phyloP scores from a whole-genome alignment of 352 stramenopile species.

The Pythium utonaiense region DNA sequence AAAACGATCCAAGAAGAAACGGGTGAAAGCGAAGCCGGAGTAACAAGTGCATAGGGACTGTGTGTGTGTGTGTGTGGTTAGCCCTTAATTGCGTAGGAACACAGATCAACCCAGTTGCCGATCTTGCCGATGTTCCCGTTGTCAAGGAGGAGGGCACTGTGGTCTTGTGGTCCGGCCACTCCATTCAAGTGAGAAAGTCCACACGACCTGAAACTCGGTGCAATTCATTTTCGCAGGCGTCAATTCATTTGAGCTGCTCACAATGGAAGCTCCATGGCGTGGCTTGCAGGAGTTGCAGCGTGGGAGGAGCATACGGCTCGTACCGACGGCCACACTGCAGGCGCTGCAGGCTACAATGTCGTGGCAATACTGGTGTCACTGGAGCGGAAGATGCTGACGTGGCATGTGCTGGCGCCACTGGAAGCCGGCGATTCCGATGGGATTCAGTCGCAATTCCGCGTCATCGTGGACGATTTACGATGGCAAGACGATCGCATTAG shows the following conservation, averaged over 20 bases:
- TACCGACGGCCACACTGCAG: neutral
- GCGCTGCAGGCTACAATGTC: neutral
- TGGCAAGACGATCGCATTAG: neutral
- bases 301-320: neutral
- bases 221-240: conserved; percentile 1
- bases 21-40: too few species aligned
- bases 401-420: neutral
- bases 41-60: too few species aligned
- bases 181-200: neutral
- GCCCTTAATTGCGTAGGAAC: too few species aligned
- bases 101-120: too few species aligned
- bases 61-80: too few species aligned
- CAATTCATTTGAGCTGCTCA: conserved; percentile 4
- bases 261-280: neutral
- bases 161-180: too few species aligned
- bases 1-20: too few species aligned
- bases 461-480: conserved; percentile 13
- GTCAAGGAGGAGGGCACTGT: too few species aligned
- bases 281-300: neutral
- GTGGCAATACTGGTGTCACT: neutral
- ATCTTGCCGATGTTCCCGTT: too few species aligned
- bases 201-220: neutral
- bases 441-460: neutral
- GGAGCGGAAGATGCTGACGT: conserved; percentile 2
- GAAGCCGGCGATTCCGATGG: neutral